A percentile compares a stretch with the other conserved stretches of the same genome.
phyloP scores from a whole-genome alignment of 768 basidiomycete species.

The Lentinula boryana region DNA sequence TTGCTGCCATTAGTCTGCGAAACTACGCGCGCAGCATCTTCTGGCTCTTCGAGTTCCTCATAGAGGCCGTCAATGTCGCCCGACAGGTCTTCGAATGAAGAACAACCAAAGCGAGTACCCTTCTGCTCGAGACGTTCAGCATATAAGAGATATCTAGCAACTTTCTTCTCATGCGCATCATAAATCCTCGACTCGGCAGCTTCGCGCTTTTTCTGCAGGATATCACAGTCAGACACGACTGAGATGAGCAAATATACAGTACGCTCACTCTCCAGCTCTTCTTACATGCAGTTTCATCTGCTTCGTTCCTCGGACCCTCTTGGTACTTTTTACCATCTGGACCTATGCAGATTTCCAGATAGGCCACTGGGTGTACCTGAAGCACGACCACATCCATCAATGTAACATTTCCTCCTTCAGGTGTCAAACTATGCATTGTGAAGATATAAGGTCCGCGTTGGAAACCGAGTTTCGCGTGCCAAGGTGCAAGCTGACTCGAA shows the following conservation, averaged over 20 bases:
- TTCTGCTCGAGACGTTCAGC: slow-evolving; percentile 59
- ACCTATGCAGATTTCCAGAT: slow-evolving; percentile 58
- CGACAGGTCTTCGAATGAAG: slow-evolving; percentile 35
- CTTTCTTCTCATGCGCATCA: slow-evolving; percentile 49
- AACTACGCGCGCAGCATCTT: slow-evolving; percentile 37
- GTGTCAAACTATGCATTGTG: slow-evolving; percentile 69
- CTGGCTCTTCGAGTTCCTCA: slow-evolving; percentile 58
- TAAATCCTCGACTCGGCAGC: slow-evolving; percentile 53
- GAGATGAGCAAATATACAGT: background rate
- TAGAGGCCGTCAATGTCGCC: slow-evolving; percentile 51
- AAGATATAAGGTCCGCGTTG: slow-evolving; percentile 59
- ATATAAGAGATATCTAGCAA: slow-evolving; percentile 48
- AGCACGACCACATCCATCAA: slow-evolving; percentile 69
- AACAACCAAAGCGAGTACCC: slow-evolving; percentile 32
- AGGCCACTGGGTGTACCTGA: slow-evolving; percentile 78
- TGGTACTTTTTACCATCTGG: slow-evolving; percentile 40
- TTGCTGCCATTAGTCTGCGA: slow-evolving; percentile 33
- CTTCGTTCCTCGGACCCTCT: slow-evolving; percentile 63
- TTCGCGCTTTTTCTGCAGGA: slow-evolving; percentile 48
- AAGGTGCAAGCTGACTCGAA: slow-evolving; percentile 77
- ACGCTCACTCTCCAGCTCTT: slow-evolving; percentile 65
- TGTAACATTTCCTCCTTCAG: slow-evolving; percentile 76
- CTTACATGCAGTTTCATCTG: slow-evolving; percentile 56
- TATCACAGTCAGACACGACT: background rate
- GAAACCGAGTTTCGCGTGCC: slow-evolving; percentile 88